Conservation (phyloP, 805 yeast species). For the Wickerhamiella occidentalis region DNA sequence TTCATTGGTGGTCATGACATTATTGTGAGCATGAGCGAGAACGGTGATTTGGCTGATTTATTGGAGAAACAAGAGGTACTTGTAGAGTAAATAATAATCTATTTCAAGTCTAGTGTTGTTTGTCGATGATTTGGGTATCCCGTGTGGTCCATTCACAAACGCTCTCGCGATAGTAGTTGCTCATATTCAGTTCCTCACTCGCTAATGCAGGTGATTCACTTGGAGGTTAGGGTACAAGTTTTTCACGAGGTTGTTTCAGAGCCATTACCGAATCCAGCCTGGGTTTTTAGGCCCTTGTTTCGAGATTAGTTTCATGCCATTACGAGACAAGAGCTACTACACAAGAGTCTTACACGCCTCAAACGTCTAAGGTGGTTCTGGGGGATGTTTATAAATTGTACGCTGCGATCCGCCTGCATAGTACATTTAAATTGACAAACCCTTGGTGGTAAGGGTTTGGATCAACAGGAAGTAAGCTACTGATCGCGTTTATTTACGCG, state of each 20-base stretch:
- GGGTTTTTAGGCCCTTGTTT: neutral
- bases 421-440: neutral
- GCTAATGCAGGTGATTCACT: neutral
- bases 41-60: slow-evolving; percentile 80
- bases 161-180: too few species aligned
- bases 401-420: neutral
- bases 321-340: neutral
- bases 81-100: neutral
- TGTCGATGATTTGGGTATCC: too few species aligned
- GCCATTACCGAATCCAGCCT: neutral
- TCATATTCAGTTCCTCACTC: neutral
- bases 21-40: slow-evolving; percentile 69
- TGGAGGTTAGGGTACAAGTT: neutral
- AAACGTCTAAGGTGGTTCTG: too few species aligned
- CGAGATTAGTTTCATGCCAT: neutral
- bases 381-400: too few species aligned
- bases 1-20: slow-evolving; percentile 98
- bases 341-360: too few species aligned
- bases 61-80: slow-evolving; percentile 69
- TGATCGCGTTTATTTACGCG: neutral
- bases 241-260: neutral
- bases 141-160: too few species aligned
- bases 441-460: neutral
- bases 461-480: neutral
- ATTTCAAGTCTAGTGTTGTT: neutral